A percentile compares a stretch with the other conserved stretches of the same genome.
phyloP scores from a whole-genome alignment of 306 rosid genomes.

The Begonia masoniana region DNA sequence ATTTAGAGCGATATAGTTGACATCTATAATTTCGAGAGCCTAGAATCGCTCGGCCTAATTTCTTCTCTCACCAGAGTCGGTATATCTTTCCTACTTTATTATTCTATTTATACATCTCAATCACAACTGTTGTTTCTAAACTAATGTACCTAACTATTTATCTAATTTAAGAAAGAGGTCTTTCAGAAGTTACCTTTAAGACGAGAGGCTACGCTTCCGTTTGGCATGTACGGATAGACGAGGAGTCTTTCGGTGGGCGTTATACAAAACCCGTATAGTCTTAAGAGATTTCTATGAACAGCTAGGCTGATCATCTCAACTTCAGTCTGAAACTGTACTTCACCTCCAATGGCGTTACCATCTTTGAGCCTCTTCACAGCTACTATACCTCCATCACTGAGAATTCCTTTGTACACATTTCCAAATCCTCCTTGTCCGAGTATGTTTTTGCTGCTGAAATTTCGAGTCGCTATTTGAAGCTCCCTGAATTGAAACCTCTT shows the following conservation, averaged over 20 bases:
- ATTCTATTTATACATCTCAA: not conserved
- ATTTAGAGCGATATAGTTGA: too few species aligned
- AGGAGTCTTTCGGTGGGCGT: slow-evolving; percentile 75
- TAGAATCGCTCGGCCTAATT: too few species aligned
- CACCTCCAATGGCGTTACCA: slow-evolving; percentile 70
- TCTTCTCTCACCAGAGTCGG: too few species aligned
- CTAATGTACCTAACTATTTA: too few species aligned
- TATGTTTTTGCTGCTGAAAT: slow-evolving; percentile 80
- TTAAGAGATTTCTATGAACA: slow-evolving; percentile 78
- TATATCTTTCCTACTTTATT: not conserved
- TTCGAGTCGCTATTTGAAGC: slow-evolving; percentile 75
- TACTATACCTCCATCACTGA: slow-evolving; percentile 60
- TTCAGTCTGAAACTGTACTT: slow-evolving; percentile 90
- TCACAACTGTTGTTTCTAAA: not conserved
- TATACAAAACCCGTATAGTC: slow-evolving; percentile 70
- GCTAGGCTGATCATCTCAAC: slow-evolving; percentile 97
- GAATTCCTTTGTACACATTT: slow-evolving; percentile 80
- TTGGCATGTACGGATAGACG: slow-evolving; percentile 87
- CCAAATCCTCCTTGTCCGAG: slow-evolving; percentile 94
- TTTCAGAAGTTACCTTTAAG: slow-evolving; percentile 45
- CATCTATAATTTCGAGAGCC: too few species aligned
- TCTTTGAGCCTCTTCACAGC: slow-evolving; percentile 95
- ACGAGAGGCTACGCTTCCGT: slow-evolving; percentile 91
- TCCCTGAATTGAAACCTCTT: slow-evolving; percentile 76
- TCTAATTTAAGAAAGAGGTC: not conserved